Base-by-base conservation (phyloP, 2,329 filamentous ascomycete genomes). In the Coniella lustricola region DNA sequence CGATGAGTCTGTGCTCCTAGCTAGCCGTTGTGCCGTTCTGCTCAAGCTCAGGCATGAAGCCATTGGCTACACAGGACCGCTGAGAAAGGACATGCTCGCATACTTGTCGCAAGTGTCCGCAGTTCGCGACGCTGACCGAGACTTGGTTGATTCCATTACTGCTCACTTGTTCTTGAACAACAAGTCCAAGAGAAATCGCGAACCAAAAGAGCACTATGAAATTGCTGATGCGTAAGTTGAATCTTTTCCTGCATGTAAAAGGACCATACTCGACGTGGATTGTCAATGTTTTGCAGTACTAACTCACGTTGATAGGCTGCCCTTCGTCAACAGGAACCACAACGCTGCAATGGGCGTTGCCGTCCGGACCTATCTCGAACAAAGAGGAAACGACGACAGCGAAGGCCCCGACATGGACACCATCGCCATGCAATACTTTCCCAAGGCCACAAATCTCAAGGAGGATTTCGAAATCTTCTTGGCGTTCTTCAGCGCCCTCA, bases 11-110 rank as follows among this genome's bases (percentile, higher is more conserved):
- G 82, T 90, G 38, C 76, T 93, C 48, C 76, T 98, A 38, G 82
- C 97, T 59, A 93, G 90, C 57, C 85, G 93, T 34, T 85, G 90
- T 53, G 87, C 90, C 13, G 90, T 87, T 46, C 73, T 97, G 50
- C 79, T 90, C 44, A 88, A 86, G 60, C 74, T 97, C 53, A 81
- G 83, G 29, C 93, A 98, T 64, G 79, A 87, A 57, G 76, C 79
- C 3, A 90, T 91, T 57, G 93, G 93, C 25, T 98, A 96, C 67
- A 96, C 91, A 2, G 93, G 93, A 1, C 91, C 93, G 1, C 76
- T 98, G 1, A 95, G 90, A 72, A 85, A 93, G 65, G 90, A 91
- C 56, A 75, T 96, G 45, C 75, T 98, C 36, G 84, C 82, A 21
- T 98, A 90, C 71, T 86, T 89, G 52, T 90, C 89, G 1, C 75